Base-by-base conservation (phyloP, 257 asterid genomes). In the Thymus quinquecostatus region DNA sequence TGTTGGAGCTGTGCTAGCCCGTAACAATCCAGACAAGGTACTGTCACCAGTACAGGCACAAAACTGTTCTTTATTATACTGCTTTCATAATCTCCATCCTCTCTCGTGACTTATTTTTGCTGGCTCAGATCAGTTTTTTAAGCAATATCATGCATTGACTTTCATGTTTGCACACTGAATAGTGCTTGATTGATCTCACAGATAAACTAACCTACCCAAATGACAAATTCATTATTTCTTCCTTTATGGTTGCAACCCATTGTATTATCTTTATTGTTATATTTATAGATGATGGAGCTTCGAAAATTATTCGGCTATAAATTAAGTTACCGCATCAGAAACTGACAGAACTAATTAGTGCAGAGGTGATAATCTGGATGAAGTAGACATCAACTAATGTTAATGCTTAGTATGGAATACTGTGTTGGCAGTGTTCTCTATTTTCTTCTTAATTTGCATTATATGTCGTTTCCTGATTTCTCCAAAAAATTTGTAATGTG, bases 11-110 rank as follows among this genome's bases (percentile, higher is more conserved):
- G 91, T 83, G 59, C 89, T 95, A 58, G 71, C 96, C 54, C 87
- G 70, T 83, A 89, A 88, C 79, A 95, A 92, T 60, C 94, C 99
- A 41, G 97, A 92, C 77, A 95, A 92, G 95, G 99, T 95, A 79
- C 59, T 66, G 62, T 64, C 29, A 2, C 56, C 43, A 1, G 1
- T 57, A 51, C 59, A 62, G 44, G 65, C 74, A 59, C 44, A 55
- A 58, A 60, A 28, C 66, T 50, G 7, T 49, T 73, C 10, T 50
- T 51, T 61, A 3, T 12, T 49, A 36, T 70, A 64, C 72, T 54
- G 59, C 64, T 47, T 62, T 30, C 67, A 47, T 79, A 55, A 28
- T 57, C 63, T 41, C 54, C 27, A 36, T 40, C 56, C 53, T 27
- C 71, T 14, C 60, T 64, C 54, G 62, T 61, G 45, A 62, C 60